These are phyloP conservation scores for Russula abietina DNA, from an alignment of 768 basidiomycete genomes.

Conservation along the genomic window DNA sequence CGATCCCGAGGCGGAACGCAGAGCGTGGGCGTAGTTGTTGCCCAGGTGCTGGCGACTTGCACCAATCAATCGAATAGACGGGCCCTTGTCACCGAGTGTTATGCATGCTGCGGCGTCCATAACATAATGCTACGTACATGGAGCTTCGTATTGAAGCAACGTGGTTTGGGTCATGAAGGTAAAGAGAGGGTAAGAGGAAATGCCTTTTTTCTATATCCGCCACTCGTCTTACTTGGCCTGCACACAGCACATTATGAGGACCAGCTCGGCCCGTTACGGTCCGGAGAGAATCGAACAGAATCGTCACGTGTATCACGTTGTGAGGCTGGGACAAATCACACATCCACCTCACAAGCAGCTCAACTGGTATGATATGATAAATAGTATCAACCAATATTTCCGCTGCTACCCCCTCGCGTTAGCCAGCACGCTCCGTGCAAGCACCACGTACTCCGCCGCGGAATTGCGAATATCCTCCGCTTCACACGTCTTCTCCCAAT, in stretches of 20 bases:
- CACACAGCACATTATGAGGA: background rate
- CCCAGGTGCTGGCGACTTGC: conserved; percentile 69
- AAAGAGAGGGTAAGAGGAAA: conserved; percentile 3
- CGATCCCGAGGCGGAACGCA: conserved; percentile 78
- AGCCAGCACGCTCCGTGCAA: conserved; percentile 62
- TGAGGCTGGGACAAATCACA: background rate
- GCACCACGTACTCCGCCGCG: conserved; percentile 51
- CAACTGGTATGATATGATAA: background rate
- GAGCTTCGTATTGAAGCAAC: conserved; percentile 76
- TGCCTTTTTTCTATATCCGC: background rate
- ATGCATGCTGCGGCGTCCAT: background rate
- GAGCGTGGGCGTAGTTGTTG: conserved; percentile 68
- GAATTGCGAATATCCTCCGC: conserved; percentile 43
- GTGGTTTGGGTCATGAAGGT: conserved; percentile 60
- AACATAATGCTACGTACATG: conserved; percentile 49
- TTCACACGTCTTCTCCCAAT: conserved; percentile 72
- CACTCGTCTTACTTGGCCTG: background rate
- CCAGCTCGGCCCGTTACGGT: background rate
- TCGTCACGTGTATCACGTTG: too few species aligned
- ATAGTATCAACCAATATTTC: background rate
- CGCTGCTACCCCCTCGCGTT: conserved; percentile 31
- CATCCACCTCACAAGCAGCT: background rate
- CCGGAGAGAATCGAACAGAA: background rate
- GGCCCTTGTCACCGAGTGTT: conserved; percentile 51
- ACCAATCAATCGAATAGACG: conserved; percentile 83